A percentile compares a stretch with the other conserved stretches of the same genome.
phyloP scores from a whole-genome alignment of 2,329 filamentous ascomycete species.

The Pezicula neosporulosa region DNA sequence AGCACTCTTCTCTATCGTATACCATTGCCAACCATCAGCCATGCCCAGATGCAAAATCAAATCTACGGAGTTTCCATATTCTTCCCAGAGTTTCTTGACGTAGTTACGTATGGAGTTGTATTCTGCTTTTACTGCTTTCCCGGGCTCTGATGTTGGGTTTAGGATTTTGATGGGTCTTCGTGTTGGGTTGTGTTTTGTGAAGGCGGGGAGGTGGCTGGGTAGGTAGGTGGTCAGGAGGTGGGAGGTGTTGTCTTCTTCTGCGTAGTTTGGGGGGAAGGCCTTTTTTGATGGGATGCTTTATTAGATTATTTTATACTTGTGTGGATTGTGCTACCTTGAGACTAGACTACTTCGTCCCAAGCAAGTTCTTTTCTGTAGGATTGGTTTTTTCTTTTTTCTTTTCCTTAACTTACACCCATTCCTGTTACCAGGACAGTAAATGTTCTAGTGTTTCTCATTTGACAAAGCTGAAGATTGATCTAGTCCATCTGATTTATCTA shows the following conservation, averaged over 20 bases:
- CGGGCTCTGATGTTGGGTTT: not conserved
- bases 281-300: not conserved
- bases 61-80: not conserved
- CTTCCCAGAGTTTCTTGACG: not conserved
- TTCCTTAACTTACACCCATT: not conserved
- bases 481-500: too few relatives aligned
- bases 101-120: not conserved
- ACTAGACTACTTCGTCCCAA: too few relatives aligned
- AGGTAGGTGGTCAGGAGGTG: not conserved
- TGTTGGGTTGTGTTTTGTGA: not conserved
- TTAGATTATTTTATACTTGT: too few relatives aligned
- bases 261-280: not conserved
- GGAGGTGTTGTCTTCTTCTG: not conserved
- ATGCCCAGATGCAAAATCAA: slow-evolving; percentile 1
- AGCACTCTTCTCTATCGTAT: not conserved
- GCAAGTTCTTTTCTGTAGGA: too few relatives aligned
- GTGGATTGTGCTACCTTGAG: too few relatives aligned
- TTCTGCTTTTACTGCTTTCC: not conserved
- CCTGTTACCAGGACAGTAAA: not conserved
- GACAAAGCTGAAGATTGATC: not conserved
- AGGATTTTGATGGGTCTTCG: not conserved
- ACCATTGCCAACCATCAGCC: slow-evolving; percentile 1
- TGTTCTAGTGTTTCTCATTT: not conserved
- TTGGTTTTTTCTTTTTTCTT: too few relatives aligned
- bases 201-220: not conserved